Base-by-base conservation (phyloP, 2,329 filamentous ascomycete genomes). In the Fusarium mundagurra region DNA sequence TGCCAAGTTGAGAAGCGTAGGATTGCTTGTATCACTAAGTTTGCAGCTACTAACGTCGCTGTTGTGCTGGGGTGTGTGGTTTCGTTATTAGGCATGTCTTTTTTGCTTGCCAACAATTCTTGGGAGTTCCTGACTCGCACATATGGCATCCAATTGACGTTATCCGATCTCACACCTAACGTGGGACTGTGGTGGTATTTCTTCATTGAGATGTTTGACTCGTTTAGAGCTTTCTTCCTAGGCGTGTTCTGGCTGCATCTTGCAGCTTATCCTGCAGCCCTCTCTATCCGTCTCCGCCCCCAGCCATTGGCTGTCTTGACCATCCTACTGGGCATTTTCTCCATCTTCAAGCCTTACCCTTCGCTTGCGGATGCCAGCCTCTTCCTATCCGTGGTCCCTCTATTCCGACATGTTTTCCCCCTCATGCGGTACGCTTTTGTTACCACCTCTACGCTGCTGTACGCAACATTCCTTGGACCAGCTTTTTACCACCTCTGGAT, bases 101-200 rank as follows among this genome's bases (percentile, higher is more conserved):
- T 88, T 74, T 80, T 93, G 38, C 85, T 98, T 45, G 94, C 93
- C 3, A 91, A 88, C 38, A 88, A 90, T 71, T 97, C 95, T 5
- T 97, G 94, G 93, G 92, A 95, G 71, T 99, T 98, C 79, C 83
- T 98, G 27, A 84, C 88, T 13, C 94, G 95, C 27, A 98, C 96
- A 2, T 99, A 99, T 83, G 95, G 96, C 76, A 94, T 97, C 53
- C 95, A 98, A 77, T 88, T 99, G 43, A 91, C 96, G 2, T 89
- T 99, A 6, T 94, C 95, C 14, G 96, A 99, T 80, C 88, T 99
- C 45, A 97, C 96, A 0, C 96, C 96, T 18, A 99, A 98, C 75
- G 93, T 97, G 36, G 96, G 96, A 3, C 87, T 99, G 3, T 99
- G 96, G 96, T 99, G 96, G 96, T 99, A 99, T 84, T 99, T 99